Base-by-base conservation (phyloP, 331 rosid species). In the Erythrophleum ivorense region DNA sequence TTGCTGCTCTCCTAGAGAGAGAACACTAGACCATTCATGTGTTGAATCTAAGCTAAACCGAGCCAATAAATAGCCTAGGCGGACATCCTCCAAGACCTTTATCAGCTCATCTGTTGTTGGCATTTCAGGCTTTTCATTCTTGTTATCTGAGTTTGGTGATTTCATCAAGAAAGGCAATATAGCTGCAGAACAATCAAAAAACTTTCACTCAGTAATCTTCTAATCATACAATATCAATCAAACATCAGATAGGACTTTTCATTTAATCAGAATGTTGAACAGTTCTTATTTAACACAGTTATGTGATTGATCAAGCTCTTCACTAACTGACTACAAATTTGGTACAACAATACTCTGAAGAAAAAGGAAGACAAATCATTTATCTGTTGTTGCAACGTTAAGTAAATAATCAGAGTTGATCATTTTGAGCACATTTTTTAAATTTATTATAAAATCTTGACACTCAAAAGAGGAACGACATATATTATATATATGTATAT, bases 1-100 rank as follows among this genome's bases (percentile, higher is more conserved):
- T 67, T 95, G 99, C 82, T 95, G 99, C 88, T 95, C 99, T 71
- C 99, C 99, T 4, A 95, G 89, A 53, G 99, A 95, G 54, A 95
- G 94, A 86, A 95, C 98, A 85, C 98, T 95, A 16, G 98, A 89
- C 99, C 99, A 95, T 85, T 93, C 99, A 12, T 78, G 91, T 1
- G 72, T 89, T 78, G 90, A 85, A 84, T 93, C 99, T 85, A 93
- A 81, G 82, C 89, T 79, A 71, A 95, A 87, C 60, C 99, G 94
- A 81, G 91, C 77, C 87, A 96, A 85, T 79, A 96, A 64, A 78
- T 96, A 91, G 75, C 94, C 94, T 38, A 95, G 91, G 10, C 92
- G 92, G 62, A 95, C 99, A 69, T 91, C 92, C 79, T 87, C 97
- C 82, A 95, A 80, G 77, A 87, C 94, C 89, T 86, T 83, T 80